These are phyloP conservation scores for Jaapia argillacea DNA, from an alignment of 768 basidiomycete genomes.

Conservation along the genomic window DNA sequence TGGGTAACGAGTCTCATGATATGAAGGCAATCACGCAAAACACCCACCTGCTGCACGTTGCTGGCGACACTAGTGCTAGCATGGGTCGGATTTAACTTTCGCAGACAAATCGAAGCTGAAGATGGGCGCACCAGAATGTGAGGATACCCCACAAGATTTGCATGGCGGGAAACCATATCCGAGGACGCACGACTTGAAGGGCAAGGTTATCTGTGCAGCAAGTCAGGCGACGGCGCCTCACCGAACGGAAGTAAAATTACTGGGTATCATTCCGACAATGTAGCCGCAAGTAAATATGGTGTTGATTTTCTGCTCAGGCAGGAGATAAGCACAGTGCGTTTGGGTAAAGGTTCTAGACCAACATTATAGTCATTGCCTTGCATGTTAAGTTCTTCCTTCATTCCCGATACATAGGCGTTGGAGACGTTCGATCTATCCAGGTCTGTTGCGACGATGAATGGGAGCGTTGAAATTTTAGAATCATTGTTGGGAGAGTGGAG, in stretches of 20 bases:
- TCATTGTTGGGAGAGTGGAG: no score
- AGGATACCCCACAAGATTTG: slow-evolving; percentile 57
- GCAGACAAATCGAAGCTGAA: neutral
- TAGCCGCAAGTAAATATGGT: slow-evolving; percentile 70
- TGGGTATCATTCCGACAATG: slow-evolving; percentile 65
- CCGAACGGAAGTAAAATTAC: slow-evolving; percentile 29
- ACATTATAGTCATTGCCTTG: slow-evolving; percentile 54
- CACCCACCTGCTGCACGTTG: slow-evolving; percentile 42
- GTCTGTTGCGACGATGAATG: slow-evolving; percentile 28
- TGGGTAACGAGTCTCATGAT: neutral
- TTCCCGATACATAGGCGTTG: slow-evolving; percentile 74
- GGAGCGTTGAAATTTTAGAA: neutral
- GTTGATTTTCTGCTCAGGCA: slow-evolving; percentile 44
- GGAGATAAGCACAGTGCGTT: slow-evolving; percentile 1
- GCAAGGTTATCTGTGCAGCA: slow-evolving; percentile 34
- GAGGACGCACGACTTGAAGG: slow-evolving; percentile 50
- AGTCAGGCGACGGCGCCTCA: no score
- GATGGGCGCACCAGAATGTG: slow-evolving; percentile 43
- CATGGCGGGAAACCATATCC: slow-evolving; percentile 59
- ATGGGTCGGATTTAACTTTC: slow-evolving; percentile 2
- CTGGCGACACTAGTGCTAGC: slow-evolving; percentile 45
- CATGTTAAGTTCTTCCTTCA: slow-evolving; percentile 66
- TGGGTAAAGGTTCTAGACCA: slow-evolving; percentile 6
- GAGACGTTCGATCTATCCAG: slow-evolving; percentile 58
- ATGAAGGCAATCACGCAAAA: neutral